Base-by-base conservation (phyloP, 1,284 basidiomycete species). In the Pseudozyma sp. region DNA sequence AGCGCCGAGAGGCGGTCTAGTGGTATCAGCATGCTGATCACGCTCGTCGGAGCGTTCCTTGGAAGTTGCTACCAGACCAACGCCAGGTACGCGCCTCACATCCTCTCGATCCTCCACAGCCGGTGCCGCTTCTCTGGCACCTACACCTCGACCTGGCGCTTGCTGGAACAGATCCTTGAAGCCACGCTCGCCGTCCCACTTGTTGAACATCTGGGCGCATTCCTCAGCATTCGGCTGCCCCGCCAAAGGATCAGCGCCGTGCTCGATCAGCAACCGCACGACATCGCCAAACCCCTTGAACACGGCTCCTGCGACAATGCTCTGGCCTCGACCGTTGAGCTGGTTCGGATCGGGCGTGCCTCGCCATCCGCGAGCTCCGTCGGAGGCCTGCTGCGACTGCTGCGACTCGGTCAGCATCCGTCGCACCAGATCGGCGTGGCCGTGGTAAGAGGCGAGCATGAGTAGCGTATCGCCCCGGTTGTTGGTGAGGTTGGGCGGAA, bases 391-490 rank as follows among this genome's bases (percentile, higher is more conserved):
- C 8, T n/a, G 17, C 19, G 73, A 17, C 17, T 35, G 49, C 16
- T 44, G 24, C 14, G 57, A 24, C 24, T 60, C 43, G 9, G 56
- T 34, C 17, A 78, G 59, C 79, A 94, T 90, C 0, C 89, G 88
- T 81, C 85, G 84, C 0, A 89, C 87, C 17, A 92, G 88, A 1
- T 87, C 85, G 1, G 86, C 81, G 72, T 93, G 91, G 0, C 92
- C 92, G 44, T 90, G 89, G 82, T 94, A 94, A 4, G 92, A 88
- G 3, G 91, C 90, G 43, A 94, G 88, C 92, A 94, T 94, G 62
- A 94, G 87, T 7, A 93, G 86, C 31, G 73, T 78, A 46, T 83
- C 79, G 16, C 80, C 81, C 29, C 77, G 62, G 57, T 78, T 75
- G 79, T 94, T 94, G 29, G 91, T 92, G 50, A 94, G 87, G 81